A percentile compares a stretch with the other conserved stretches of the same genome.
Conservation (phyloP, 208 protist species). For the Acanthamoeba healyi region DNA sequence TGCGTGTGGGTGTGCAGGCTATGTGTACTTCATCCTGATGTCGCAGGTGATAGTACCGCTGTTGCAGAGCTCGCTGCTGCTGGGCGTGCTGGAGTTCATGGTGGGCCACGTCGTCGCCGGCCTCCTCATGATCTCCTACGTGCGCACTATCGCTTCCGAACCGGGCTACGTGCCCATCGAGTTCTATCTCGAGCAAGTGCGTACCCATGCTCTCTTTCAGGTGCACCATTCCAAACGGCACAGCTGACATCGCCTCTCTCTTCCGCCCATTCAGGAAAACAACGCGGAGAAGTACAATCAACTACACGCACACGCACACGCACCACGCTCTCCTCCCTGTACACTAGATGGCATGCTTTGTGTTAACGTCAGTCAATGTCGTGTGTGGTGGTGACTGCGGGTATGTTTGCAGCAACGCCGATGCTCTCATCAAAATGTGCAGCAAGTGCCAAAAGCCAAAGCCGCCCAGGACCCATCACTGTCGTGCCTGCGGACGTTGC, state of each 20-base stretch:
- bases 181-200: conserved; percentile 41
- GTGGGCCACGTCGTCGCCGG: background rate
- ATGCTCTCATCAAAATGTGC: background rate
- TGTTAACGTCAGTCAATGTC: background rate
- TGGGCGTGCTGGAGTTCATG: conserved; percentile 15
- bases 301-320: too few relatives aligned
- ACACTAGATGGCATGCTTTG: background rate
- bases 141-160: conserved; percentile 18
- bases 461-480: conserved; percentile 40
- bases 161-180: conserved; percentile 52
- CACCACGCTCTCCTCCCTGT: too few relatives aligned
- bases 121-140: conserved; percentile 18
- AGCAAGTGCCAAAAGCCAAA: conserved; percentile 31
- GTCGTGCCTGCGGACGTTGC: conserved; percentile 7
- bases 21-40: conserved; percentile 42
- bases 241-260: background rate
- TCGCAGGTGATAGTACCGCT: conserved; percentile 15
- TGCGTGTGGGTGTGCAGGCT: too few relatives aligned
- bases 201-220: background rate
- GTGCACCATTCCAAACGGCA: background rate
- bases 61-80: background rate
- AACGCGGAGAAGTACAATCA: background rate
- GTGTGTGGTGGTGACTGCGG: too few relatives aligned
- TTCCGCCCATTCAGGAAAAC: background rate
- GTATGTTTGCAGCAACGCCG: background rate